Evolutionary conservation across 2,329 filamentous ascomycete species (phyloP), one percentile per base, ranked within the genome.

Genomic region (Talaromyces sp.): DNA sequence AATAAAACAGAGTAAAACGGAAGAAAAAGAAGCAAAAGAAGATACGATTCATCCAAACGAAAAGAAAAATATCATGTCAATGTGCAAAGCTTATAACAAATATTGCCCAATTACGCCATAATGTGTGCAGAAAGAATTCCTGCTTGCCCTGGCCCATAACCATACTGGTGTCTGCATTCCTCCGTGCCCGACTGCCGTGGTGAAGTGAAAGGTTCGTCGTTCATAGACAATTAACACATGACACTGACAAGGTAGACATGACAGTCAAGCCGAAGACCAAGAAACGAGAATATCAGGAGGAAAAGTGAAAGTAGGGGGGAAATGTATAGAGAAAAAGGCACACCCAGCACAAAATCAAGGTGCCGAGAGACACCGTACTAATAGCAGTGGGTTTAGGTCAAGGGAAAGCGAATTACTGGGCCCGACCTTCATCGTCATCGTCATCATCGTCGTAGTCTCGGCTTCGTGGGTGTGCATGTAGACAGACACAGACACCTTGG

Each of bases 101-200:
- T 62, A 56, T 59, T 62, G 58, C 60, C 67, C 66, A 59, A 57
- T 64, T 68, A 69, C 68, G 68, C 69, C 69, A 61, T 66, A 65
- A 65, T 66, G 62, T 62, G 65, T 67, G 65, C 63, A 66, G 47
- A 66, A 51, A 39, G 13, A 36, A 13, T 55, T 54, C 33, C 42
- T 57, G 49, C 27, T 53, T 53, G 49, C 49, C 27, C 17, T 9
- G 19, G 22, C 19, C 42, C 19, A 47, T 19, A 11, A 47, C 44
- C 49, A 30, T 53, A 30, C 13, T n/a, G 19, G 25, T 53, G 49
- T 53, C 49, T 53, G 19, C 19, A 27, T 51, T 25, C 44, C 44
- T 49, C 22, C n/a, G 44, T 49, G 22, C n/a, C 19, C 44, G 44
- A 51, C 19, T 22, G 44, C 44, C 33, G 33, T 17, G 33, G 13